Percentiles rank a stretch among this genome's conserved stretches.
These are phyloP conservation scores for Thecaphora frezii DNA, from an alignment of 1,284 basidiomycete species.

Conservation along the genomic window DNA sequence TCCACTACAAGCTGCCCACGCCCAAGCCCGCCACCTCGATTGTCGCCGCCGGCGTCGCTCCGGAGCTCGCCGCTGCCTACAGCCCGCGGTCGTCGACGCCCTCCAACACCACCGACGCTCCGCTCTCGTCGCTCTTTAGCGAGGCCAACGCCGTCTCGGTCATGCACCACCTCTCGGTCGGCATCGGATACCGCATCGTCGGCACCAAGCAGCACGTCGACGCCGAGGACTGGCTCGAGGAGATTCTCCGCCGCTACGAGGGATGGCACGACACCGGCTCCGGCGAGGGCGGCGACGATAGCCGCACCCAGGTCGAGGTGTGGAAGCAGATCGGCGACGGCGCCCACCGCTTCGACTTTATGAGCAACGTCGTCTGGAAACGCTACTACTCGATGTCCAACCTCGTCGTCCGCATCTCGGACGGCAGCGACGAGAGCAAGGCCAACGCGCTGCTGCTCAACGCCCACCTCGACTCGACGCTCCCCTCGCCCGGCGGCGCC, in stretches of 20 bases:
- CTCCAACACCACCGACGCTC: slow-evolving; percentile 11
- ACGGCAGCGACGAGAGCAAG: slow-evolving; percentile 67
- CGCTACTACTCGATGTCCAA: slow-evolving; percentile 84
- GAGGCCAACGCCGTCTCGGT: slow-evolving; percentile 50
- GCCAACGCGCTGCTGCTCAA: slow-evolving; percentile 72
- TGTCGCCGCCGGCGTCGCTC: slow-evolving; percentile 20
- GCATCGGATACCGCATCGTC: slow-evolving; percentile 87
- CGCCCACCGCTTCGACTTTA: slow-evolving; percentile 54
- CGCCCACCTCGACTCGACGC: slow-evolving; percentile 76
- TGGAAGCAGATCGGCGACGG: slow-evolving; percentile 57
- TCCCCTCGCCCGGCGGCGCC: slow-evolving; percentile 62
- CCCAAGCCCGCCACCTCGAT: slow-evolving; percentile 34
- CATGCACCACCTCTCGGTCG: slow-evolving; percentile 64
- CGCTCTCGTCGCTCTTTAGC: slow-evolving; percentile 30
- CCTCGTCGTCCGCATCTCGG: slow-evolving; percentile 82
- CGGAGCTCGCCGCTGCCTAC: slow-evolving; percentile 30
- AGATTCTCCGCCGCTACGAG: slow-evolving; percentile 66
- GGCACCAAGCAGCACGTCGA: slow-evolving; percentile 84
- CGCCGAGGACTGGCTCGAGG: slow-evolving; percentile 80
- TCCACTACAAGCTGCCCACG: slow-evolving; percentile 53
- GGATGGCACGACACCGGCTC: slow-evolving; percentile 55
- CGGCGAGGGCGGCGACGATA: slow-evolving; percentile 8
- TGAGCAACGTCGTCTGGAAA: slow-evolving; percentile 75
- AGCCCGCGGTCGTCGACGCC: slow-evolving; percentile 19
- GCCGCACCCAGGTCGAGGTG: slow-evolving; percentile 51